Evolutionary conservation across 176 grass and related monocot genomes (phyloP).

Genomic region (Eleusine indica): DNA sequence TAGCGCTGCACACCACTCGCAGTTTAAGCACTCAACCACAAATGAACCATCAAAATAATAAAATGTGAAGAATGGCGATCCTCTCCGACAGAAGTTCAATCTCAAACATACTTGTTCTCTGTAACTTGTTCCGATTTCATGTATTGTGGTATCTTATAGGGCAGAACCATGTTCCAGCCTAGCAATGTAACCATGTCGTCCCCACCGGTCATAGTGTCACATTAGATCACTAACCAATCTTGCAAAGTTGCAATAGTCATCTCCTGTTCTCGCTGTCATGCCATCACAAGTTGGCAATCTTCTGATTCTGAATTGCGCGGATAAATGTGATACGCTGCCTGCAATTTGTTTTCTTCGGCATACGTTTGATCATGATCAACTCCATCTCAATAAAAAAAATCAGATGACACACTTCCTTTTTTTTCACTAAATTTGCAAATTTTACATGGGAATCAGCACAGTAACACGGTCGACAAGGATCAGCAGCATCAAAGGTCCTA

Average conservation of each 20-base stretch:
- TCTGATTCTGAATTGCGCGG: constrained; percentile 32
- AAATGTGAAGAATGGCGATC: constrained; percentile 13
- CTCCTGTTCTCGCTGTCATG: constrained; percentile 28
- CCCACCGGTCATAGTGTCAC: constrained; percentile 31
- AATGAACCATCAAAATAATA: constrained; percentile 24
- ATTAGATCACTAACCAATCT: constrained; percentile 36
- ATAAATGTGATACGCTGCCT: neutral
- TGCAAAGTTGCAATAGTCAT: constrained; percentile 23
- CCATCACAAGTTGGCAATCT: constrained; percentile 31
- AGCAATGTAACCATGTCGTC: constrained; percentile 32
- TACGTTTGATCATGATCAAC: constrained; percentile 2
- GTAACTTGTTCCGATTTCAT: constrained; percentile 42
- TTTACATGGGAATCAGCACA: neutral
- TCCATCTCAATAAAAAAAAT: neutral
- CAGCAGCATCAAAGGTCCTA: constrained; percentile 8
- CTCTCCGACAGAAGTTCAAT: constrained; percentile 45
- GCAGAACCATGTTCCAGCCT: constrained; percentile 54
- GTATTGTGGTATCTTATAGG: constrained; percentile 44
- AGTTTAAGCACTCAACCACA: constrained; percentile 3
- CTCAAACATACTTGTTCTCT: constrained; percentile 31
- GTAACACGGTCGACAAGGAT: constrained; percentile 24
- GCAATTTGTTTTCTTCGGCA: constrained; percentile 26
- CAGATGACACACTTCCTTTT: neutral
- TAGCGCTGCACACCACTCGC: constrained; percentile 16
- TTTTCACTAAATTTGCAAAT: constrained; percentile 3